Evolutionary conservation across 257 asterid species (phyloP).

Genomic region (Solanum sejunctum): DNA sequence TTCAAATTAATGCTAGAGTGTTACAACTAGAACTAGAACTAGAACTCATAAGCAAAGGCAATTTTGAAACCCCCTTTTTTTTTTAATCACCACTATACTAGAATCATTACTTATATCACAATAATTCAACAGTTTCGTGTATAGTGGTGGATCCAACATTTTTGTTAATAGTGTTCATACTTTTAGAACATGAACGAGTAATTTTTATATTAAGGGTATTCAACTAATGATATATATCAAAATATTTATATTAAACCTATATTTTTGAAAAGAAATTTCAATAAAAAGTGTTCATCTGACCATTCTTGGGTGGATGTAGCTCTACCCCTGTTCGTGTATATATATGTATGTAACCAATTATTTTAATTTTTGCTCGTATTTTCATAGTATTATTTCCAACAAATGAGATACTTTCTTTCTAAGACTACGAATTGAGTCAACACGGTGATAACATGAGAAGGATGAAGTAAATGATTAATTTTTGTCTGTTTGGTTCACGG

Average conservation of each 20-base stretch:
- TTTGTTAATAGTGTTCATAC: too few relatives aligned
- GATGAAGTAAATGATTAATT: neutral
- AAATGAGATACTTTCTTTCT: neutral
- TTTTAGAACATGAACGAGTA: too few relatives aligned
- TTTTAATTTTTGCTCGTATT: neutral
- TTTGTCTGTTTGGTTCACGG: neutral
- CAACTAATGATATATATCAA: too few relatives aligned
- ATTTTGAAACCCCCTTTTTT: neutral
- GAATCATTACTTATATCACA: neutral
- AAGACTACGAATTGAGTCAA: neutral
- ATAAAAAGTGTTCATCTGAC: too few relatives aligned
- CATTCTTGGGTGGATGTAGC: too few relatives aligned
- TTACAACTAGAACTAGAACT: neutral
- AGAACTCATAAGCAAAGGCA: neutral
- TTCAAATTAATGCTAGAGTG: neutral
- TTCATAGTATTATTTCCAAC: neutral
- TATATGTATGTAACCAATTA: too few relatives aligned
- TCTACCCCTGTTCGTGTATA: too few relatives aligned
- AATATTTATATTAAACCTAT: too few relatives aligned
- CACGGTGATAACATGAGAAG: neutral
- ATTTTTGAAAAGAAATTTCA: too few relatives aligned
- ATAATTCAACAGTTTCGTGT: neutral
- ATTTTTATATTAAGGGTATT: too few relatives aligned
- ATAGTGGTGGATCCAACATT: neutral
- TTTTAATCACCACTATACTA: neutral